Evolutionary conservation across 2,329 filamentous ascomycete species (phyloP), one percentile per base, ranked within the genome.

Genomic region (Microcyclospora tardicrescens): DNA sequence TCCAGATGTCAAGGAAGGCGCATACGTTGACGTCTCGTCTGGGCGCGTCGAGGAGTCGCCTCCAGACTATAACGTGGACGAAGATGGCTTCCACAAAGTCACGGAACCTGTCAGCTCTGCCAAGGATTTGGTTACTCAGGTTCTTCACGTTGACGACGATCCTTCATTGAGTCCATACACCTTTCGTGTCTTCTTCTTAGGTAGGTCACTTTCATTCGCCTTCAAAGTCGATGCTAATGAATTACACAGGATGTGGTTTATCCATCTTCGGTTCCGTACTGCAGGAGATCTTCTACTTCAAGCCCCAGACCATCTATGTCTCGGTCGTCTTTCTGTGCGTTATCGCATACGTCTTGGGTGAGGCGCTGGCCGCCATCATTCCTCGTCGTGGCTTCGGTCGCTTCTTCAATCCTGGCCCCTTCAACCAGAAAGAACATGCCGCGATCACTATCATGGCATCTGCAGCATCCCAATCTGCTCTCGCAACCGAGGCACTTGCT

Each of bases 281-380:
- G 5, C 57, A 59, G 29, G 60, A 61, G 28, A 68, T 70, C 39
- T 69, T 61, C 47, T 61, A 63, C 36, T 69, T 69, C 56, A 68
- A 68, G 46, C 66, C 67, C 2, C 66, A 68, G 47, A 56, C 55
- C 4, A 61, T 70, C 35, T 59, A 46, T 16, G 61, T 70, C 9
- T 65, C 62, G 2, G 51, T 58, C 12, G 62, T 68, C 14, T 68
- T 69, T 48, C 41, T 69, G 38, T 59, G 60, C 2, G 61, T 70
- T 19, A 56, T 69, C 11, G 58, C 56, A 28, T 69, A 67, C 39
- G 50, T 66, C 9, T 45, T 65, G 9, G 65, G 65, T 10, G 58
- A 65, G 34, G 49, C 52, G 9, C 57, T 66, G 58, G 55, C 59
- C 2, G 36, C 46, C 9, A 39, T 54, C 2, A 58, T 67, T 14